Evolutionary conservation across 2,329 filamentous ascomycete species (phyloP).

Genomic region (Phaeophleospora eucalypticola): DNA sequence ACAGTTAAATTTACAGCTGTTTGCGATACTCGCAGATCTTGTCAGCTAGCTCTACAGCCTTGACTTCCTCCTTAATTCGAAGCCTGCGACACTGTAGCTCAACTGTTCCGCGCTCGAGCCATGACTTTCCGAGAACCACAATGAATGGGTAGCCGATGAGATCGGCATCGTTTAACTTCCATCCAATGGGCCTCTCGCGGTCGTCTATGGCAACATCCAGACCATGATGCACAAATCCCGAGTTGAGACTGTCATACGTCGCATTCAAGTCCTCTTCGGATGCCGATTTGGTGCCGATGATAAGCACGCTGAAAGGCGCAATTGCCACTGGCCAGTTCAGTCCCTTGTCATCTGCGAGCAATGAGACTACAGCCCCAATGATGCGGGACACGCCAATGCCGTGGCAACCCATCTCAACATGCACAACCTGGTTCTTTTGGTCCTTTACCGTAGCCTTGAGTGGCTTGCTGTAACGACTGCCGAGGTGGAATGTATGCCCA

Average conservation of each 20-base stretch:
- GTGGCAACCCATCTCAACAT: conserved; percentile 92
- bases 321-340: conserved; percentile 85
- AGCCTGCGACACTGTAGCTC: conserved; percentile 77
- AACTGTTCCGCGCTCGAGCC: conserved; percentile 53
- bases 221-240: conserved; percentile 2
- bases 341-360: conserved; percentile 65
- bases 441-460: conserved; percentile 60
- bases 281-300: conserved; percentile 49
- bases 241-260: conserved; percentile 60
- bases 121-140: conserved; percentile 70
- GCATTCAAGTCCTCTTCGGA: conserved; percentile 15
- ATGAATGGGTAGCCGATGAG: conserved; percentile 82
- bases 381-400: conserved; percentile 91
- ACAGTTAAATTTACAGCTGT: conserved; percentile 11
- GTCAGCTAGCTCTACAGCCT: conserved; percentile 9
- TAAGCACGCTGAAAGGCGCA: conserved; percentile 73
- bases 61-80: conserved; percentile 50
- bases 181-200: conserved; percentile 59
- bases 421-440: conserved; percentile 40
- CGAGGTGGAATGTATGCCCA: conserved; percentile 91
- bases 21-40: conserved; percentile 14
- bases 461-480: conserved; percentile 78
- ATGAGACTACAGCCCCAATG: conserved; percentile 78
- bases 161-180: conserved; percentile 90
- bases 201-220: conserved; percentile 72